Evolutionary conservation across 176 grass and related monocot species (phyloP).

Genomic region (Oryza coarctata): DNA sequence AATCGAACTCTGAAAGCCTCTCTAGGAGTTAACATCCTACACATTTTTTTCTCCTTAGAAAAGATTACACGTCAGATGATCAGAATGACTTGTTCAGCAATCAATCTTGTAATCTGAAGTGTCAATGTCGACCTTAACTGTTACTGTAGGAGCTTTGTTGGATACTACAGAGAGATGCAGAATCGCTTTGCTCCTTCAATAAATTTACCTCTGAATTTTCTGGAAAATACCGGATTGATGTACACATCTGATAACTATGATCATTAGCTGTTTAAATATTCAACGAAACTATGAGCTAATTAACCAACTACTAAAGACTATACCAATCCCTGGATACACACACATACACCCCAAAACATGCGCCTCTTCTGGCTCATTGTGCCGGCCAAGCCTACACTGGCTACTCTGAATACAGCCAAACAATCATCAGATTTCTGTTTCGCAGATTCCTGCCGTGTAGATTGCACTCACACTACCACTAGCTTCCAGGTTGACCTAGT

Average conservation of each 20-base stretch:
- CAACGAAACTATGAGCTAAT: not conserved
- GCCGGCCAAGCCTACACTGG: conserved; percentile 27
- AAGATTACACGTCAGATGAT: not conserved
- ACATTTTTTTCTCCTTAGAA: no score
- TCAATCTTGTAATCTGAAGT: not conserved
- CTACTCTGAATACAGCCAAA: conserved; percentile 25
- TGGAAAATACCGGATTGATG: not conserved
- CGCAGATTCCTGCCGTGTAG: conserved; percentile 41
- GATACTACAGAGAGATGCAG: not conserved
- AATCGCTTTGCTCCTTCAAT: not conserved
- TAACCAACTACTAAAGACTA: not conserved
- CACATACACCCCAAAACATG: no score
- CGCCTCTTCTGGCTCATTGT: conserved; percentile 18
- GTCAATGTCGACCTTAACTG: not conserved
- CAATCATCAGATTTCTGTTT: conserved; percentile 9
- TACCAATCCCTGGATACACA: no score
- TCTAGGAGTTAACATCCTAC: not conserved
- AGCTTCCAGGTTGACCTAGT: conserved; percentile 44
- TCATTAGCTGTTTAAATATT: not conserved
- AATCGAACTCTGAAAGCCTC: not conserved
- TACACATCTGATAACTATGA: not conserved
- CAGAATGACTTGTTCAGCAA: not conserved
- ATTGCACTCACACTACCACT: conserved; percentile 15
- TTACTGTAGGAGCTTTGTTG: not conserved
- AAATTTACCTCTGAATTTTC: not conserved